A percentile compares a stretch with the other conserved stretches of the same genome.
phyloP scores from a whole-genome alignment of 768 basidiomycete species.

The Suillus clintonianus region DNA sequence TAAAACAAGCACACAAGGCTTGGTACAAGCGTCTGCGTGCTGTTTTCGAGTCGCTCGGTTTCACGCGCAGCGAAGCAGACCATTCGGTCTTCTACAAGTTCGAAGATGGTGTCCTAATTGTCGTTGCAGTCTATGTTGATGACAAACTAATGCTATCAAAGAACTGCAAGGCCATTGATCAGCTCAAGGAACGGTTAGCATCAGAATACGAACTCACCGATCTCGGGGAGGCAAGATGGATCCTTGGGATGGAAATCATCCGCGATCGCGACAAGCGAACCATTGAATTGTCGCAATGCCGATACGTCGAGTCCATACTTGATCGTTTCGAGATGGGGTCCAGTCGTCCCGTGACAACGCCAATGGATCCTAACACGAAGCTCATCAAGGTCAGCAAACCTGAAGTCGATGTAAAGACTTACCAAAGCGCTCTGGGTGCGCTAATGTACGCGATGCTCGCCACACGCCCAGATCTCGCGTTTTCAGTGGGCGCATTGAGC shows the following conservation, averaged over 20 bases:
- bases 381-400: background rate
- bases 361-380: conserved; percentile 6
- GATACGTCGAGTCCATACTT: conserved; percentile 11
- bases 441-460: conserved; percentile 15
- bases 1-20: conserved; percentile 8
- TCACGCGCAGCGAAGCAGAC: conserved; percentile 8
- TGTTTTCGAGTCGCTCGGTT: conserved; percentile 14
- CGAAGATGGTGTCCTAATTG: background rate
- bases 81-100: conserved; percentile 3
- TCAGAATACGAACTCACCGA: background rate
- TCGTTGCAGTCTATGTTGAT: background rate
- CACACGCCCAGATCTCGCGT: conserved; percentile 16
- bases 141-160: background rate
- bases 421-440: conserved; percentile 4
- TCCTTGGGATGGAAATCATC: conserved; percentile 34
- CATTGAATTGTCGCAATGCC: conserved; percentile 28
- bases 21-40: conserved; percentile 6
- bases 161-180: background rate
- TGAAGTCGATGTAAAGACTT: background rate
- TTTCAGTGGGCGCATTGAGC: conserved; percentile 12
- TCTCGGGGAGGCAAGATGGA: conserved; percentile 9
- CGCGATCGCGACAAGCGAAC: conserved; percentile 22
- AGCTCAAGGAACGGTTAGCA: background rate
- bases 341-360: conserved; percentile 5
- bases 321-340: background rate